These are phyloP conservation scores for Termitomyces sp. DNA, from an alignment of 768 basidiomycete genomes.

Conservation along the genomic window DNA sequence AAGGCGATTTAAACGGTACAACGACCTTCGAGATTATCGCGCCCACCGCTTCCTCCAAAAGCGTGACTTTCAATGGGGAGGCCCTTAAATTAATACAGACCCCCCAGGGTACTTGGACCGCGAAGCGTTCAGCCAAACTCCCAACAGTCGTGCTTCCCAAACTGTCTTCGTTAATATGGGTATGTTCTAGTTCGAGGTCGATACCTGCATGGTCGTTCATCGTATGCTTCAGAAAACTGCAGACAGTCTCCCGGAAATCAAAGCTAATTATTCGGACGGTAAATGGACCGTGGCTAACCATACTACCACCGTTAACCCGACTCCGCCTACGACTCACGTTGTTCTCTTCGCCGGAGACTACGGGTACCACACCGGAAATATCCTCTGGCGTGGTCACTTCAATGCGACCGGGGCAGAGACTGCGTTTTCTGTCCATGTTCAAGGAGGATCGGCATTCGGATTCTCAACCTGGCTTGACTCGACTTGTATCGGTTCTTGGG, in stretches of 20 bases:
- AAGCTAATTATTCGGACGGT: slow-evolving; percentile 30
- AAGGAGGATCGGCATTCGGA: slow-evolving; percentile 42
- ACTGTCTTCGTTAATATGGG: slow-evolving; percentile 30
- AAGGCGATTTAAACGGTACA: slow-evolving; percentile 39
- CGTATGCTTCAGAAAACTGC: slow-evolving; percentile 28
- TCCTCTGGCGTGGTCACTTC: slow-evolving; percentile 48
- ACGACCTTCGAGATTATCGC: slow-evolving; percentile 42
- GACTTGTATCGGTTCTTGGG: slow-evolving; percentile 42
- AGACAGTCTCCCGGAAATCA: slow-evolving; percentile 38
- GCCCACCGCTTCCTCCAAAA: slow-evolving; percentile 29
- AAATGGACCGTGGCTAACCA: slow-evolving; percentile 38
- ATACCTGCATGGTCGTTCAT: neutral
- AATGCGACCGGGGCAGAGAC: slow-evolving; percentile 39
- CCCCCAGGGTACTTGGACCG: slow-evolving; percentile 34
- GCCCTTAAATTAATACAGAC: slow-evolving; percentile 27
- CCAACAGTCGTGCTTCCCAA: slow-evolving; percentile 29
- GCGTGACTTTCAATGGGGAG: slow-evolving; percentile 38
- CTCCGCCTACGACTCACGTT: slow-evolving; percentile 28
- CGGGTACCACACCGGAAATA: slow-evolving; percentile 46
- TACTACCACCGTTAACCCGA: slow-evolving; percentile 36
- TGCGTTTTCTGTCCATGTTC: slow-evolving; percentile 31
- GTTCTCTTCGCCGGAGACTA: slow-evolving; percentile 45
- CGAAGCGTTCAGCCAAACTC: slow-evolving; percentile 22
- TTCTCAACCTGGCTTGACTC: slow-evolving; percentile 46
- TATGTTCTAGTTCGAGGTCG: slow-evolving; percentile 11